Conservation (phyloP, 2,329 filamentous ascomycete species). For the Alternaria sp. region DNA sequence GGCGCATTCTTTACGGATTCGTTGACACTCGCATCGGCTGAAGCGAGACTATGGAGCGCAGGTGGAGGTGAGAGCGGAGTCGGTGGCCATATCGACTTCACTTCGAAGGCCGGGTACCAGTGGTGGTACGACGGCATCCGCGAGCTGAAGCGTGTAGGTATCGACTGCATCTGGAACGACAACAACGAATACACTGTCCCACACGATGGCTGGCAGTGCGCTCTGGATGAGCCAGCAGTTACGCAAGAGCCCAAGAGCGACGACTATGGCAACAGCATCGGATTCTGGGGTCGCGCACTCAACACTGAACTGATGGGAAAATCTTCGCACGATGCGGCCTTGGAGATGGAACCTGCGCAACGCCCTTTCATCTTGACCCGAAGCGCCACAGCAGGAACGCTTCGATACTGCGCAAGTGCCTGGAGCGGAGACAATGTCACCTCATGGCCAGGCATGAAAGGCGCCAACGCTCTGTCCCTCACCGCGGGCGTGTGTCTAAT, state of each 20-base stretch:
- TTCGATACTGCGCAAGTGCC: slow-evolving; percentile 72
- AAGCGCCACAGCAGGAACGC: slow-evolving; percentile 72
- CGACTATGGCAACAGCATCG: slow-evolving; percentile 58
- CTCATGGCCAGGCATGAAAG: slow-evolving; percentile 75
- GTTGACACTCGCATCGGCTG: slow-evolving; percentile 54
- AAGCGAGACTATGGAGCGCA: slow-evolving; percentile 73
- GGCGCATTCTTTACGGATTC: slow-evolving; percentile 70
- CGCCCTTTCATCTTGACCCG: slow-evolving; percentile 73
- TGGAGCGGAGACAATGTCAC: slow-evolving; percentile 80
- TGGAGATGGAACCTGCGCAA: slow-evolving; percentile 63
- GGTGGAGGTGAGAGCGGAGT: slow-evolving; percentile 73
- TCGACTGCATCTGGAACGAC: slow-evolving; percentile 80
- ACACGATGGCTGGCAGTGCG: slow-evolving; percentile 69
- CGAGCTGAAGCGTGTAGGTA: slow-evolving; percentile 66
- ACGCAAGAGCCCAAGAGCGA: slow-evolving; percentile 38
- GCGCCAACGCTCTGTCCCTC: slow-evolving; percentile 71
- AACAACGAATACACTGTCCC: slow-evolving; percentile 77
- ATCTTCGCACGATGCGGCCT: slow-evolving; percentile 70
- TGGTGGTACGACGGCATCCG: slow-evolving; percentile 76
- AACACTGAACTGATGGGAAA: slow-evolving; percentile 76
- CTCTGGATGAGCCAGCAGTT: slow-evolving; percentile 55
- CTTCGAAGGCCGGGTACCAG: slow-evolving; percentile 67
- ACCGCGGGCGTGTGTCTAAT: slow-evolving; percentile 72
- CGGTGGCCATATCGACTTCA: slow-evolving; percentile 76
- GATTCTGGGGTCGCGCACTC: slow-evolving; percentile 72